Conservation (phyloP, 495 filamentous ascomycete genomes). For the Penicillium bialowiezense region DNA sequence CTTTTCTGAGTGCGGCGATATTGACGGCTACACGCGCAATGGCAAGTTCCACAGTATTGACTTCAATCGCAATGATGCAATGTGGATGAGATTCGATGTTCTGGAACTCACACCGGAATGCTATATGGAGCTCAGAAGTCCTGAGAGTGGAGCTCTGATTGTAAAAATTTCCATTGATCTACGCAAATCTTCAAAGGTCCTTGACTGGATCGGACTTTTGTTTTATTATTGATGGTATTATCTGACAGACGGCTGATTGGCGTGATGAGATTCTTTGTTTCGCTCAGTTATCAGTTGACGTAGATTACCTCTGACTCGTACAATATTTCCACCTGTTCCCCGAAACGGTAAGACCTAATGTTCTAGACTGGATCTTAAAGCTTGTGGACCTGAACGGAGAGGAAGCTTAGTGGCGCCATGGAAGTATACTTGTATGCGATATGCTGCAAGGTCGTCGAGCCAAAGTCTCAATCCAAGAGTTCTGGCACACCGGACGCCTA, state of each 20-base stretch:
- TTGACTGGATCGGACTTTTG: neutral
- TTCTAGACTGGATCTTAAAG: constrained; percentile 4
- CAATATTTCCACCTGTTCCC: too few species aligned
- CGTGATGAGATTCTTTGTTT: too few species aligned
- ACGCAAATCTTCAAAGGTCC: neutral
- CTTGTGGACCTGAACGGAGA: too few species aligned
- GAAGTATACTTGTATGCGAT: too few species aligned
- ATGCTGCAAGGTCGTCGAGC: too few species aligned
- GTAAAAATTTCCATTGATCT: constrained; percentile 21
- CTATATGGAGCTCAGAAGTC: constrained; percentile 11
- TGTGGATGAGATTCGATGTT: constrained; percentile 9
- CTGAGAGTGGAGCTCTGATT: constrained; percentile 15
- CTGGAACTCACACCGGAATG: constrained; percentile 20
- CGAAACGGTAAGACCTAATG: too few species aligned
- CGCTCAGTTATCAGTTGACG: too few species aligned
- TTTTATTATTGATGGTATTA: too few species aligned
- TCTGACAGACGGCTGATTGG: too few species aligned
- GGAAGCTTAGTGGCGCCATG: neutral
- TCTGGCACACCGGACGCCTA: constrained; percentile 10
- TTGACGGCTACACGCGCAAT: neutral
- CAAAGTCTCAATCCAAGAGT: neutral
- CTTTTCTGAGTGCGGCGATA: too few species aligned
- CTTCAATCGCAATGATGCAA: constrained; percentile 12
- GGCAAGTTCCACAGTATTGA: constrained; percentile 2
- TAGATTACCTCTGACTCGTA: too few species aligned